phyloP scores from a whole-genome alignment of 768 basidiomycete genomes.

The Lyophyllum shimeji region DNA sequence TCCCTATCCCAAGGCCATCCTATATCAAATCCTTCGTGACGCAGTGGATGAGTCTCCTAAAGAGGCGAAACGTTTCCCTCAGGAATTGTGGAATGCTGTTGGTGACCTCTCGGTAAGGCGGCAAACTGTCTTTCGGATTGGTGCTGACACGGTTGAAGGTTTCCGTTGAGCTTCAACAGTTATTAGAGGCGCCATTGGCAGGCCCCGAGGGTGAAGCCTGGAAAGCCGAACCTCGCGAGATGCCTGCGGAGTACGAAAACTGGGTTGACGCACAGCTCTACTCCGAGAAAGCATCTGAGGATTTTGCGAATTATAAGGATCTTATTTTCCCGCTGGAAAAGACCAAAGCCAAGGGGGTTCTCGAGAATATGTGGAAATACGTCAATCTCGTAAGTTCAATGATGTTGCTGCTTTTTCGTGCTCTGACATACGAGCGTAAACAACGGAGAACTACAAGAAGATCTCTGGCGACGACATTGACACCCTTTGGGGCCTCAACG shows the following conservation, averaged over 20 bases:
- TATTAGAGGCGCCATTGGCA: conserved; percentile 62
- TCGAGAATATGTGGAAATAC: conserved; percentile 64
- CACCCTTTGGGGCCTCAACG: conserved; percentile 60
- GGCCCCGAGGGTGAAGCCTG: conserved; percentile 54
- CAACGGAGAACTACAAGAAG: conserved; percentile 56
- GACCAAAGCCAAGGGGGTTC: conserved; percentile 45
- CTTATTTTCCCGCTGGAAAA: conserved; percentile 58
- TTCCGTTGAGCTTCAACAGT: conserved; percentile 62
- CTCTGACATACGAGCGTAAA: conserved; percentile 4
- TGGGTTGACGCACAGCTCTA: conserved; percentile 72
- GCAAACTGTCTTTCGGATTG: not conserved
- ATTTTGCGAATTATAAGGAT: conserved; percentile 51
- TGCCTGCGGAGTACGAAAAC: conserved; percentile 58
- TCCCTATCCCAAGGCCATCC: conserved; percentile 61
- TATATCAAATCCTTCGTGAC: conserved; percentile 69
- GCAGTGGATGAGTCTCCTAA: conserved; percentile 71
- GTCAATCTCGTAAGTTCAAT: conserved; percentile 53
- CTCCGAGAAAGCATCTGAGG: conserved; percentile 57
- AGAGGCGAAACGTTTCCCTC: conserved; percentile 76
- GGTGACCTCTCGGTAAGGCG: conserved; percentile 73
- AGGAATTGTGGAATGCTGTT: conserved; percentile 77
- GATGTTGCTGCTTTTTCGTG: not conserved
- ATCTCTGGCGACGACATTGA: conserved; percentile 57
- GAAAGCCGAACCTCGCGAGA: conserved; percentile 46
- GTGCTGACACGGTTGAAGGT: conserved; percentile 36